Base-by-base conservation (phyloP, 768 basidiomycete species). In the Phanerodontia chrysosporium region DNA sequence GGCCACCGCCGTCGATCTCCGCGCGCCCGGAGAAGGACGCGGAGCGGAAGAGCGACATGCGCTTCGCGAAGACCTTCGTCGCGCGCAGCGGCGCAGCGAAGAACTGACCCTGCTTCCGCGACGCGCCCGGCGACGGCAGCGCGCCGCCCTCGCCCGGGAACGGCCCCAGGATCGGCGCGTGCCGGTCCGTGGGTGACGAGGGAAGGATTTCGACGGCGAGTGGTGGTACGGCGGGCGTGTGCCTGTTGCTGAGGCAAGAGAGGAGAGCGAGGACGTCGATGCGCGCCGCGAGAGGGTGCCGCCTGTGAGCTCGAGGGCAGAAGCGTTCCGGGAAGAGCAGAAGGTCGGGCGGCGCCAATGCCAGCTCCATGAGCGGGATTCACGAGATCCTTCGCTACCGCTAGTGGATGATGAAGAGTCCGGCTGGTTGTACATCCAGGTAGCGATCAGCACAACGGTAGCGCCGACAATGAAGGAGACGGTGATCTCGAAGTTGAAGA, bases 391-490 rank as follows among this genome's bases (percentile, higher is more conserved):
- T 13, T 25, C 25, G 12, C 53, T 42, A 28, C 59, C 51, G 28
- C 59, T 49, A 18, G n/a, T 46, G 24, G 60, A 48, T 62, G 68
- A 46, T 24, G 77, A 64, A 54, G 56, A 51, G 35, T 53, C 30
- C n/a, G 87, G 88, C 65, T 89, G 87, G 74, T 98, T 98, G 80
- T 98, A 99, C 81, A 96, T 85, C 82, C 89, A 95, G 4, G 96
- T 99, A 14, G 95, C 89, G 22, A 79, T 79, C 25, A 98, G 81
- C 21, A 98, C 97, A 28, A 91, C 89, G 1, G 84, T 78, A 1
- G 92, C 84, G 14, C 96, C 96, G 30, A 95, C 78, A 62, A 97
- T 68, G 74, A 99, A 98, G 1, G 87, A 83, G 12, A 84, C 80
- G 2, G 96, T 96, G 69, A 98, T 90, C 35, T 78, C 76, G 72